A percentile compares a stretch with the other conserved stretches of the same genome.
Conservation (phyloP, 345 rosid species). For the Acer yangbiense region DNA sequence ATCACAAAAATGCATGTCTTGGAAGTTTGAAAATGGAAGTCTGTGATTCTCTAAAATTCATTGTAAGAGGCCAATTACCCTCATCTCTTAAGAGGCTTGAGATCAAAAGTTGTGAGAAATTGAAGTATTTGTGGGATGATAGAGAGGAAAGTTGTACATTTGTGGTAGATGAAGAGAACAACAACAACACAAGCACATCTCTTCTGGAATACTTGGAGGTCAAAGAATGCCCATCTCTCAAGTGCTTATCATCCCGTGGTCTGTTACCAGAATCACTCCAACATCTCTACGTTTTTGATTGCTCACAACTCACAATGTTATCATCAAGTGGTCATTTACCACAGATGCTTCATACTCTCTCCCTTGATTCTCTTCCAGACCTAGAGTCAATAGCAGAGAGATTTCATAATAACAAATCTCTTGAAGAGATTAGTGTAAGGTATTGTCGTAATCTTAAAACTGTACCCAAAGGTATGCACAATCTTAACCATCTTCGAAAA, state of each 20-base stretch:
- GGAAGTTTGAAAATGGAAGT: not conserved
- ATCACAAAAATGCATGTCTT: not conserved
- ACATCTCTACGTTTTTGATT: rapidly evolving
- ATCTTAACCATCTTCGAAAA: not conserved
- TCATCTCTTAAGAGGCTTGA: not conserved
- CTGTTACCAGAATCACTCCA: not conserved
- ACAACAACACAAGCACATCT: not conserved
- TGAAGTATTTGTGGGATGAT: conserved; percentile 8
- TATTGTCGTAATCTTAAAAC: not conserved
- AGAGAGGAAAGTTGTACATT: not conserved
- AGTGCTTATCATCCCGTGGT: conserved; percentile 9
- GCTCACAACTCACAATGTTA: not conserved
- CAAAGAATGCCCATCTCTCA: conserved; percentile 12
- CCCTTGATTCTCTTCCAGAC: no score
- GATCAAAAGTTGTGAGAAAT: conserved; percentile 6
- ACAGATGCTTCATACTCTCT: no score
- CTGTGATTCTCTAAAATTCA: not conserved
- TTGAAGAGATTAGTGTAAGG: not conserved
- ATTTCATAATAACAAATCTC: not conserved
- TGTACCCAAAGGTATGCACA: not conserved
- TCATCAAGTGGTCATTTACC: no score
- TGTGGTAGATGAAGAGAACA: not conserved
- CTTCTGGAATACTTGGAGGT: conserved; percentile 9
- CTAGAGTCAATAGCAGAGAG: no score
- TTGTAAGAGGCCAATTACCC: not conserved